Evolutionary conservation across 2,329 filamentous ascomycete genomes (phyloP).

Genomic region (Ilyonectria robusta): DNA sequence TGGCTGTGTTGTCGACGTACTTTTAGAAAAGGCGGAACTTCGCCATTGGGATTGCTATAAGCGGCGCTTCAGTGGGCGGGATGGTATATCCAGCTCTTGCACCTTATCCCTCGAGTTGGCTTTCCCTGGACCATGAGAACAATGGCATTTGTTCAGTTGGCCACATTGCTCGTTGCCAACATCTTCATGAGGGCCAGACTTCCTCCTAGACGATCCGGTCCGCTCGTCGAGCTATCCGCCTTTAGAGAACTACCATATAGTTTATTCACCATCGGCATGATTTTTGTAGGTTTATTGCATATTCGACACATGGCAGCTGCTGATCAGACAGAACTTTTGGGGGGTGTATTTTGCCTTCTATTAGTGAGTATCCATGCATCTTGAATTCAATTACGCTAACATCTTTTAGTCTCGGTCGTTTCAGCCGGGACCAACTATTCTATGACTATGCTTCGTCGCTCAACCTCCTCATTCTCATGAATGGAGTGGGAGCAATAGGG

Average conservation of each 20-base stretch:
- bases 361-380: too few species aligned
- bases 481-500: too few species aligned
- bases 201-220: not conserved
- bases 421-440: too few species aligned
- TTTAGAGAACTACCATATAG: conserved; percentile 5
- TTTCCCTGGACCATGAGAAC: conserved; percentile 10
- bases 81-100: not conserved
- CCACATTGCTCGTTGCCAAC: not conserved
- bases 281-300: conserved; percentile 3
- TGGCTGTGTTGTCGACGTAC: not conserved
- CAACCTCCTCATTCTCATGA: too few species aligned
- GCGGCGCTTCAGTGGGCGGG: not conserved
- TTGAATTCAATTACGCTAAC: too few species aligned
- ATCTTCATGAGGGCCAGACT: not conserved
- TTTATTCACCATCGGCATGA: conserved; percentile 16
- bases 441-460: too few species aligned
- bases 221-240: conserved; percentile 7
- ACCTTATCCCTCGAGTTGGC: not conserved
- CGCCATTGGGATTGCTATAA: not conserved
- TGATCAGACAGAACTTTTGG: too few species aligned
- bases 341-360: conserved; percentile 16
- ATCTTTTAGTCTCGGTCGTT: too few species aligned
- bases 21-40: not conserved
- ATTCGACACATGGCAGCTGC: too few species aligned
- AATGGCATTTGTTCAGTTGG: conserved; percentile 1